Base-by-base conservation (phyloP, 345 rosid genomes). In the Xanthoceras sorbifolium region DNA sequence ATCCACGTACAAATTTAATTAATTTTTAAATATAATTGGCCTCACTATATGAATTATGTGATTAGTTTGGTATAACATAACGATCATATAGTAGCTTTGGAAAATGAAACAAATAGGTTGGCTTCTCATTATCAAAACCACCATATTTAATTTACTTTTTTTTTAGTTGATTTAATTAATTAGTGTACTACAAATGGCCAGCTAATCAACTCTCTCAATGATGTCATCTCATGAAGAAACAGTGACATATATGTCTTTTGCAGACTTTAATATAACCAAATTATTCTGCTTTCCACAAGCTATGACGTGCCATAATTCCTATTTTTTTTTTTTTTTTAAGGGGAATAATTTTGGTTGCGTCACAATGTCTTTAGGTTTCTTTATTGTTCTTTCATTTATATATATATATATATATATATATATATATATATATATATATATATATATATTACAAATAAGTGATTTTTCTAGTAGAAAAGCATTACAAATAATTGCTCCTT, bases 51-150 rank as follows among this genome's bases (percentile, higher is more conserved):
- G 14, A 20, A 9, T 62, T 1, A 22, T 46, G 23, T 20, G 8
- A 62, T 61, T 61, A 29, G 61, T 73, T 54, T 73, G 76, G 69
- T 29, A 44, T 18, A 2, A 29, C 61, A 63, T 73, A 42, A 64
- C 69, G 62, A 63, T 63, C 61, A 63, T 29, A 29, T 2, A 54
- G n/a, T n/a, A n/a, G 9, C 42, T 29, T 18, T 28, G 1, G 9
- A 34, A 71, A 50, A 31, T 28, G 6, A 22, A 60, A 22, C 18
- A 32, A 72, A 72, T 40, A 20, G 28, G 77, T 73, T 74, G 77
- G 61, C 69, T 44, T 74, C 54, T 63, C 77, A 31, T 44, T 74
- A 11, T 74, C 77, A 74, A 22, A 46, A 63, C 69, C 11, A 44
- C 69, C 44, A 34, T 15, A 17, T 6, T 29, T 23, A 62, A 12